A percentile compares a stretch with the other conserved stretches of the same genome.
These are phyloP conservation scores for Cyclostephanos invisitatus DNA, from an alignment of 108 stramenopile species.

Conservation along the genomic window DNA sequence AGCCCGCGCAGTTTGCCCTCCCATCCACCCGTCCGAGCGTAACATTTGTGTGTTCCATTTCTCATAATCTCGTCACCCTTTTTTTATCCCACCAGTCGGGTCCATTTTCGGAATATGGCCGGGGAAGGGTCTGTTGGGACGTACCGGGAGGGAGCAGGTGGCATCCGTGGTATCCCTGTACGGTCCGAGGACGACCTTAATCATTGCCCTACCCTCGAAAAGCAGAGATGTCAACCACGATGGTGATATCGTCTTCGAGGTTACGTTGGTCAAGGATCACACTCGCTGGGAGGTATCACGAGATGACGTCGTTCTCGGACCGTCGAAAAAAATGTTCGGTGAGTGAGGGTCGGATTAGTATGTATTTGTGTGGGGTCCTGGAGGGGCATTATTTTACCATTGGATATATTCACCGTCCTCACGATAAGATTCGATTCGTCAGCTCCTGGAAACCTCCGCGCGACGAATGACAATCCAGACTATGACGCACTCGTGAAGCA, in stretches of 20 bases:
- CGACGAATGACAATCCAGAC: conserved; percentile 84
- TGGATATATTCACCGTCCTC: not conserved
- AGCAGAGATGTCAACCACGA: conserved; percentile 45
- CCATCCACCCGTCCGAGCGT: not conserved
- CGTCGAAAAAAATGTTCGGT: conserved; percentile 68
- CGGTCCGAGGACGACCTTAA: conserved; percentile 89
- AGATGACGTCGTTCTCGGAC: conserved; percentile 41
- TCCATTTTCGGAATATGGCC: conserved; percentile 96
- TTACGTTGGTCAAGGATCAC: conserved; percentile 58
- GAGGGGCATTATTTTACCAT: not conserved
- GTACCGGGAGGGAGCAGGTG: conserved; percentile 89
- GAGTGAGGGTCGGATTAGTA: not conserved
- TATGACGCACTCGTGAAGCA: conserved; percentile 85
- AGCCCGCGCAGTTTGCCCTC: too few relatives aligned
- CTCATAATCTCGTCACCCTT: not conserved
- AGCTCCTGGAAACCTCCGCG: conserved; percentile 93
- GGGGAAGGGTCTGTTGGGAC: conserved; percentile 83
- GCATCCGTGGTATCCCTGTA: conserved; percentile 88
- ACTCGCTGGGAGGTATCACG: conserved; percentile 60
- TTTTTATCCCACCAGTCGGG: conserved; percentile 60
- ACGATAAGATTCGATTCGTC: not conserved
- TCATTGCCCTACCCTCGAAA: conserved; percentile 75
- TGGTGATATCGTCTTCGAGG: conserved; percentile 60
- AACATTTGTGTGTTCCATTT: not conserved
- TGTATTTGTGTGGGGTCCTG: not conserved